A percentile compares a stretch with the other conserved stretches of the same genome.
Evolutionary conservation across 495 filamentous ascomycete genomes (phyloP).

Genomic region (Talaromyces wortmannii): DNA sequence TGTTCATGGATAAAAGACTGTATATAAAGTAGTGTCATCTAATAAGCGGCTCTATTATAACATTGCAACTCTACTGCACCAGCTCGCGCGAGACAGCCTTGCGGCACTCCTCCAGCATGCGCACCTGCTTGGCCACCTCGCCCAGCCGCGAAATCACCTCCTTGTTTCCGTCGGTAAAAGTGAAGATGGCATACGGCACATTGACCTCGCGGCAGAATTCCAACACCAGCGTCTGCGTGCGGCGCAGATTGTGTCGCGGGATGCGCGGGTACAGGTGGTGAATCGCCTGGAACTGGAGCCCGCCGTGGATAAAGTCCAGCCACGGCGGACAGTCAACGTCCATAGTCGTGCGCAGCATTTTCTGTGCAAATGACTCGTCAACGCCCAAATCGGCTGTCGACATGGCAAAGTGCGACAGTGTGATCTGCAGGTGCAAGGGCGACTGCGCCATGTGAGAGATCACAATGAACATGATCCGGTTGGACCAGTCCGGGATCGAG

Average conservation of each 20-base stretch:
- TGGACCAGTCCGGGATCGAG: conserved; percentile 61
- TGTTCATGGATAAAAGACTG: conserved; percentile 9
- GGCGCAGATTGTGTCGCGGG: conserved; percentile 85
- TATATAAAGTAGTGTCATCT: conserved; percentile 4
- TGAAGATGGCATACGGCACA: conserved; percentile 90
- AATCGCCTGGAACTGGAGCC: conserved; percentile 93
- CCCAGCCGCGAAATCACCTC: conserved; percentile 77
- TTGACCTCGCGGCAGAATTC: conserved; percentile 88
- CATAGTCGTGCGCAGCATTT: conserved; percentile 97
- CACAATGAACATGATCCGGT: conserved; percentile 69
- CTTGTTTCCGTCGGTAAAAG: conserved; percentile 88
- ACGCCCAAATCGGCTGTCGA: conserved; percentile 84
- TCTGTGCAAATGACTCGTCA: conserved; percentile 88
- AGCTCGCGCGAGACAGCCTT: conserved; percentile 43
- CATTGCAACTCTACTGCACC: conserved; percentile 11
- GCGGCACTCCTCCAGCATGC: conserved; percentile 83
- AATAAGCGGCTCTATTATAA: conserved; percentile 1
- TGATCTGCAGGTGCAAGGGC: conserved; percentile 92
- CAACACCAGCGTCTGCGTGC: conserved; percentile 73
- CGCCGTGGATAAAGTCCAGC: conserved; percentile 96
- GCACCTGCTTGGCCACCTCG: conserved; percentile 82
- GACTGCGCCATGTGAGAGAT: conserved; percentile 83
- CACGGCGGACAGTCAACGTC: conserved; percentile 93
- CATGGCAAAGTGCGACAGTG: conserved; percentile 96
- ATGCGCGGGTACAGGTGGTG: conserved; percentile 95